These are phyloP conservation scores for Starmera dryadoides DNA, from an alignment of 805 yeast species.

Conservation along the genomic window DNA sequence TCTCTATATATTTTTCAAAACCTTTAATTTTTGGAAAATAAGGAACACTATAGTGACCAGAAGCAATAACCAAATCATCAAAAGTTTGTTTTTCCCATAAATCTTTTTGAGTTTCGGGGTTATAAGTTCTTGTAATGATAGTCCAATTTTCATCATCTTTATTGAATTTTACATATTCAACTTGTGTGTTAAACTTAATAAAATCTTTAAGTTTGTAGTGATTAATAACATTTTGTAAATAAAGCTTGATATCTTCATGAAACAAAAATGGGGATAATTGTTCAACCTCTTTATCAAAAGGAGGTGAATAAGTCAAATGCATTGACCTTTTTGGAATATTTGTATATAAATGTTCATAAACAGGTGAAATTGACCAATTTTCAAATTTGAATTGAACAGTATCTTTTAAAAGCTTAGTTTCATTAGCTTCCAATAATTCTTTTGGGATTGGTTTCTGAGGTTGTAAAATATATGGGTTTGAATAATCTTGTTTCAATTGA, in stretches of 20 bases:
- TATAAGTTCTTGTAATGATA: conserved; percentile 13
- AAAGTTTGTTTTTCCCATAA: conserved; percentile 34
- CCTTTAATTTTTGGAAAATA: conserved; percentile 41
- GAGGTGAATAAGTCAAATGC: conserved; percentile 20
- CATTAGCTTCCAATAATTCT: not conserved
- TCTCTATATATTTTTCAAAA: conserved; percentile 27
- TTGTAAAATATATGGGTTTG: conserved; percentile 26
- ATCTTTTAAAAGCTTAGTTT: conserved; percentile 5
- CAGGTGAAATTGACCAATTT: conserved; percentile 29
- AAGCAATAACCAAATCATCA: conserved; percentile 47
- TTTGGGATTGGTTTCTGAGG: conserved; percentile 9
- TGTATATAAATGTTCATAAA: conserved; percentile 27
- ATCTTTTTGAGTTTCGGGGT: conserved; percentile 8
- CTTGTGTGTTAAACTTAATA: conserved; percentile 27
- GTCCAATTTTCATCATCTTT: conserved; percentile 28
- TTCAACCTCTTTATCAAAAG: not conserved
- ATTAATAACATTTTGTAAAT: conserved; percentile 20
- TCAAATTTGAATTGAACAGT: conserved; percentile 21
- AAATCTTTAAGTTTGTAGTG: conserved; percentile 20
- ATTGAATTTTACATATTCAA: conserved; percentile 25
- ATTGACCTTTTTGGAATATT: conserved; percentile 29
- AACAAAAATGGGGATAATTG: conserved; percentile 22
- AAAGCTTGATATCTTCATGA: conserved; percentile 20
- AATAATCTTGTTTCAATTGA: conserved; percentile 23
- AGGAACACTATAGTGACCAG: conserved; percentile 51